A percentile compares a stretch with the other conserved stretches of the same genome.
These are phyloP conservation scores for Boletus speciosus DNA, from an alignment of 768 basidiomycete genomes.

Conservation along the genomic window DNA sequence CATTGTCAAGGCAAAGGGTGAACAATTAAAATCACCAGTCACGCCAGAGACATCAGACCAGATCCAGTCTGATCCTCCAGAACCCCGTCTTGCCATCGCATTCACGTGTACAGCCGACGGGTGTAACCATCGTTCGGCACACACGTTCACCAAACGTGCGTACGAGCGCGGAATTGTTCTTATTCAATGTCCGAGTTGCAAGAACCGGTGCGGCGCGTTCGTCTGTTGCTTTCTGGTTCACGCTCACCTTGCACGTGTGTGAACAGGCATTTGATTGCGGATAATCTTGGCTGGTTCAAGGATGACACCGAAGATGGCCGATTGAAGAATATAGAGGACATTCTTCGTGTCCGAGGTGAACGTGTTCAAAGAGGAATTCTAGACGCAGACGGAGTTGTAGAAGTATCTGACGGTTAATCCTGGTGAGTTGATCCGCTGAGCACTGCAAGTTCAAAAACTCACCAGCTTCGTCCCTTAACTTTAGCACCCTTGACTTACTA, in stretches of 20 bases:
- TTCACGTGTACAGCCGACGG: slow-evolving; percentile 81
- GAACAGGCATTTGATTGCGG: slow-evolving; percentile 77
- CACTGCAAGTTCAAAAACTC: not conserved
- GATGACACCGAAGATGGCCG: slow-evolving; percentile 72
- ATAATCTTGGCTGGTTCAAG: slow-evolving; percentile 91
- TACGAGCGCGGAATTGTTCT: slow-evolving; percentile 90
- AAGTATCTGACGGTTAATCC: slow-evolving; percentile 39
- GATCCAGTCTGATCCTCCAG: slow-evolving; percentile 37
- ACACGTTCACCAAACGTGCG: slow-evolving; percentile 79
- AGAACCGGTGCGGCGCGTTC: slow-evolving; percentile 61
- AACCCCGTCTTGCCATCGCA: slow-evolving; percentile 69
- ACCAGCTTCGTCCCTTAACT: not conserved
- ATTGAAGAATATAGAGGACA: slow-evolving; percentile 76
- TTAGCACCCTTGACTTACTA: not conserved
- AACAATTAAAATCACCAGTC: not conserved
- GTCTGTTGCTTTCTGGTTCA: not conserved
- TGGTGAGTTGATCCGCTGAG: slow-evolving; percentile 3
- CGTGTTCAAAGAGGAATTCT: slow-evolving; percentile 52
- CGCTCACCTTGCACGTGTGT: not conserved
- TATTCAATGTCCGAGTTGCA: slow-evolving; percentile 87
- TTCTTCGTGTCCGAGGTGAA: slow-evolving; percentile 78
- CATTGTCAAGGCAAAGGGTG: not conserved
- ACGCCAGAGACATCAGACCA: slow-evolving; percentile 3
- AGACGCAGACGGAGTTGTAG: slow-evolving; percentile 50
- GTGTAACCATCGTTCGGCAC: slow-evolving; percentile 79